phyloP scores from a whole-genome alignment of 1,284 basidiomycete species.

The Peniophora sp. region DNA sequence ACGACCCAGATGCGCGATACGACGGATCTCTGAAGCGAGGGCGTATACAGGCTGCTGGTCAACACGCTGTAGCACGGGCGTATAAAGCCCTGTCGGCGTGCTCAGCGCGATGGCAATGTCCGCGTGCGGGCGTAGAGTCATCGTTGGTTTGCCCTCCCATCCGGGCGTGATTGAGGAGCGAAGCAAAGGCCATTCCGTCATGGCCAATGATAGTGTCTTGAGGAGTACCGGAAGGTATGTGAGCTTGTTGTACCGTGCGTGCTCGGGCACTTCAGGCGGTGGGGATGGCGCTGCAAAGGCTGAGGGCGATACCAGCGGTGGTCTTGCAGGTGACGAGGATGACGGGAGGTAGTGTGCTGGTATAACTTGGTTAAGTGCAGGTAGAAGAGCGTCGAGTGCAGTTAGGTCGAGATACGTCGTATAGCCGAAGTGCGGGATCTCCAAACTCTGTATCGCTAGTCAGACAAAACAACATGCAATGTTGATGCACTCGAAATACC shows the following conservation, averaged over 20 bases:
- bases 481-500: constrained; percentile 28
- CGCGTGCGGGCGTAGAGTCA: constrained; percentile 61
- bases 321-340: constrained; percentile 15
- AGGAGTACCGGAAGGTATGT: constrained; percentile 84
- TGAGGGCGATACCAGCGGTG: constrained; percentile 36
- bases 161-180: constrained; percentile 58
- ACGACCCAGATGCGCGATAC: constrained; percentile 57
- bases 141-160: constrained; percentile 40
- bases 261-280: constrained; percentile 31
- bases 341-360: constrained; percentile 52
- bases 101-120: constrained; percentile 75
- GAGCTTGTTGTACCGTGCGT: constrained; percentile 52
- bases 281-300: constrained; percentile 35
- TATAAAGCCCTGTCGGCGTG: constrained; percentile 82
- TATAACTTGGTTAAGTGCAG: constrained; percentile 63
- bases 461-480: constrained; percentile 6
- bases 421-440: constrained; percentile 44
- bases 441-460: constrained; percentile 46
- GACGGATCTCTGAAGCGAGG: constrained; percentile 57
- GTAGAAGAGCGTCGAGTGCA: constrained; percentile 61
- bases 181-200: constrained; percentile 82
- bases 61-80: constrained; percentile 69
- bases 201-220: constrained; percentile 76
- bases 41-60: constrained; percentile 55
- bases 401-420: constrained; percentile 78